Evolutionary conservation across 768 basidiomycete genomes (phyloP).

Genomic region (Sistotremastrum suecicum): DNA sequence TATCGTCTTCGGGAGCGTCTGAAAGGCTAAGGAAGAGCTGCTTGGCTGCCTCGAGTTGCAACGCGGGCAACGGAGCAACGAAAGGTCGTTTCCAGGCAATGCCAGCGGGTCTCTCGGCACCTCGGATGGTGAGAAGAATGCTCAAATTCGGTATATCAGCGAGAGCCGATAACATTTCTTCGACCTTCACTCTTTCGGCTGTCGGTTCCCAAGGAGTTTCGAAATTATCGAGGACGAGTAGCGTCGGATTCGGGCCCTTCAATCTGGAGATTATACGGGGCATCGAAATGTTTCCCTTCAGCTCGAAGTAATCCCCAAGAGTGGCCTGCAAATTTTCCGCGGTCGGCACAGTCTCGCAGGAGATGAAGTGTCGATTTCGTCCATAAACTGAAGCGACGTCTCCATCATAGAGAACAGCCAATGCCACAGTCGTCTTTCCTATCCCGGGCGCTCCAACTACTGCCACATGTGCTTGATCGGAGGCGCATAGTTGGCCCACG

Average conservation of each 20-base stretch:
- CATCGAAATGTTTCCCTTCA: background rate
- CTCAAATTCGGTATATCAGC: conserved; percentile 15
- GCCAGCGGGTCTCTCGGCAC: conserved; percentile 12
- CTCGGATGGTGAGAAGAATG: conserved; percentile 23
- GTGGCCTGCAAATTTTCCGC: conserved; percentile 14
- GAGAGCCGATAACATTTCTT: conserved; percentile 14
- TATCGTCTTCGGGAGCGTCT: conserved; percentile 21
- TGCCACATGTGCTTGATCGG: background rate
- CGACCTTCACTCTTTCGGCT: conserved; percentile 11
- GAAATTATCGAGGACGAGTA: conserved; percentile 26
- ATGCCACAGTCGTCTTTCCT: conserved; percentile 25
- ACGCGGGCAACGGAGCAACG: conserved; percentile 6
- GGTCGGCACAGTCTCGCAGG: conserved; percentile 19
- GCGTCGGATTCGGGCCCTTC: conserved; percentile 9
- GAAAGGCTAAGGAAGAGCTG: conserved; percentile 12
- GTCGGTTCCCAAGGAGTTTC: conserved; percentile 24
- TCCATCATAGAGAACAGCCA: conserved; percentile 17
- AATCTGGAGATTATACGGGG: conserved; percentile 6
- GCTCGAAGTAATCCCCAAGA: conserved; percentile 11
- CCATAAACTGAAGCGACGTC: conserved; percentile 12
- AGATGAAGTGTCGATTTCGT: conserved; percentile 17
- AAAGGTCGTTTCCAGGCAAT: conserved; percentile 13
- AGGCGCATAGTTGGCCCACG: too few species aligned
- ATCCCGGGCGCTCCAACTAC: conserved; percentile 21
- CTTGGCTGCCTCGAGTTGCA: conserved; percentile 9